Base-by-base conservation (phyloP, 2,329 filamentous ascomycete genomes). In the Byssochlamys sp. region DNA sequence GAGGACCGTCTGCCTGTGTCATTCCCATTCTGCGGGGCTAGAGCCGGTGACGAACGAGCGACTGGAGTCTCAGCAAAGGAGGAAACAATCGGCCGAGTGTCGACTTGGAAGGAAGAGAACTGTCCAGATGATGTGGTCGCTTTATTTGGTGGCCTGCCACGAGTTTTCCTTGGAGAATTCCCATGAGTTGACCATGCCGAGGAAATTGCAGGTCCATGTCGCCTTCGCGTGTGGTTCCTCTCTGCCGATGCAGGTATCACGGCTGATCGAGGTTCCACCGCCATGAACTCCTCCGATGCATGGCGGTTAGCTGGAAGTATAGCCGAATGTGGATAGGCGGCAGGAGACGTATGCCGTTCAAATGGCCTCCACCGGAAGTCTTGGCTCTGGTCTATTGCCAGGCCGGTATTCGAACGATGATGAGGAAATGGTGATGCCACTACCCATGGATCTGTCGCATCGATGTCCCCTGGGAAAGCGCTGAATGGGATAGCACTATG, bases 171-270 rank as follows among this genome's bases (percentile, higher is more conserved):
- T 3, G 80, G 83, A 1, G 84, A 78, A 45, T 80, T 78, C 14
- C 82, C 82, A 58, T 81, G 83, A 61, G 84, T 84, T 57, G 87
- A 84, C 91, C 91, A 96, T 0, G 91, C 91, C 9, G 91, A 96
- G 0, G 91, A 96, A 0, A 96, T 90, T 5, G 89, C 90, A 0
- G 90, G 88, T 0, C 91, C 91, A 69, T 95, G 88, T 3, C 89
- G 83, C 57, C 86, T 79, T 56, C 68, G 69, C 14, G 67, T 60
- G 11, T 70, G 69, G 14, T 72, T 61, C 80, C 85, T 55, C 9
- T 74, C 71, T 3, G 67, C 62, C 2, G 69, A 67, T 3, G 81
- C 84, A 0, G 87, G 84, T 3, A 86, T 88, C n/a, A 89, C 78
- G 2, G 89, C 88, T 0, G 90, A 91, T 53, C 81, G 84, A 9